Conservation (phyloP, 1,284 basidiomycete species). For the Malassezia slooffiae region DNA sequence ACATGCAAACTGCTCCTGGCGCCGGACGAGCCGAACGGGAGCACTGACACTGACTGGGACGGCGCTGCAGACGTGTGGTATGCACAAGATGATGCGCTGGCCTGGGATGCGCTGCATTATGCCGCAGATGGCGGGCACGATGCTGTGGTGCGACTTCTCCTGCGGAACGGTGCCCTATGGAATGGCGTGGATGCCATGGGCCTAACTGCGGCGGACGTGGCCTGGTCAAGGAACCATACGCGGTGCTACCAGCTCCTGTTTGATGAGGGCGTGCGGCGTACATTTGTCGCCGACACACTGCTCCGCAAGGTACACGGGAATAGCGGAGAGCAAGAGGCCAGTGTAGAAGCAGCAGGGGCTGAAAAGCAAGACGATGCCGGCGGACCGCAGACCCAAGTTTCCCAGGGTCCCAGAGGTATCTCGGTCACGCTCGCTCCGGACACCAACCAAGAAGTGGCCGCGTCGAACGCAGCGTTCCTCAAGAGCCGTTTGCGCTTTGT, state of each 20-base stretch:
- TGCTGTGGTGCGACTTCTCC: constrained; percentile 57
- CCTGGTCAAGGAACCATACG: constrained; percentile 33
- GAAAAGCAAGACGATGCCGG: background rate
- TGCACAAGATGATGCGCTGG: constrained; percentile 53
- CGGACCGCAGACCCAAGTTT: too few species aligned
- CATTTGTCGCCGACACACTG: constrained; percentile 26
- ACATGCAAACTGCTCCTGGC: constrained; percentile 20
- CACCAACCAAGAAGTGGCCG: constrained; percentile 21
- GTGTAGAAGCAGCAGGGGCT: constrained; percentile 5
- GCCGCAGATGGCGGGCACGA: constrained; percentile 66
- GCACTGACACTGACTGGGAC: constrained; percentile 49
- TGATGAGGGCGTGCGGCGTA: constrained; percentile 47
- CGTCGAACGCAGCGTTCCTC: constrained; percentile 65
- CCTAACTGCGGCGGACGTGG: constrained; percentile 37
- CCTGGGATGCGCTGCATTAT: constrained; percentile 75
- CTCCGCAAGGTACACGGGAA: constrained; percentile 25
- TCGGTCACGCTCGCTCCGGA: constrained; percentile 48
- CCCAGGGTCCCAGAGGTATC: too few species aligned
- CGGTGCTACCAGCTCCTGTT: constrained; percentile 27
- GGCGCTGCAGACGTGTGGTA: constrained; percentile 81
- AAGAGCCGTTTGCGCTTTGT: constrained; percentile 61
- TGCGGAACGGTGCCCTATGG: constrained; percentile 81
- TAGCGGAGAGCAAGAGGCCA: constrained; percentile 14
- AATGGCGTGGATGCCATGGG: constrained; percentile 51
- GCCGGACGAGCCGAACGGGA: constrained; percentile 1